A percentile compares a stretch with the other conserved stretches of the same genome.
Conservation (phyloP, 768 basidiomycete genomes). For the Lactarius hatsudake region DNA sequence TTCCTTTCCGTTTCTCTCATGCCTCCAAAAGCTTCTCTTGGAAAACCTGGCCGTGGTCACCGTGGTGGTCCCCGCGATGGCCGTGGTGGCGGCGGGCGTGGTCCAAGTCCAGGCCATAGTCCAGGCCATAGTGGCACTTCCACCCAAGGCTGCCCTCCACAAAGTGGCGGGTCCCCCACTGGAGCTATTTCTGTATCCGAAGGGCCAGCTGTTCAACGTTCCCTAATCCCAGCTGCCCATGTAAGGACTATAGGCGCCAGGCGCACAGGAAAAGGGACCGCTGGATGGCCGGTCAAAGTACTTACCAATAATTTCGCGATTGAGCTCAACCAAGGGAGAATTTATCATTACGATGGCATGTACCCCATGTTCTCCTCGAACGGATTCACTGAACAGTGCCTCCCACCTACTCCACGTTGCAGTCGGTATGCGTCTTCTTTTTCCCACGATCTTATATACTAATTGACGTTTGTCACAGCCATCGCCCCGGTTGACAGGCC, state of each 20-base stretch:
- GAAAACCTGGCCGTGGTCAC: background rate
- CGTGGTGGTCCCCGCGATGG: background rate
- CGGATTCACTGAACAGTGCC: background rate
- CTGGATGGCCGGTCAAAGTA: slow-evolving; percentile 46
- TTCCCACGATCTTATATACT: background rate
- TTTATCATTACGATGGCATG: slow-evolving; percentile 80
- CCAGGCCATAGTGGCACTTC: background rate
- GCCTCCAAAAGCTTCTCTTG: slow-evolving; percentile 23
- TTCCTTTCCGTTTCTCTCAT: slow-evolving; percentile 1
- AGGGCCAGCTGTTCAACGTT: background rate
- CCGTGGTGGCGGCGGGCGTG: background rate
- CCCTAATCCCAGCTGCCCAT: slow-evolving; percentile 39
- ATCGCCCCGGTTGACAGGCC: slow-evolving; percentile 64
- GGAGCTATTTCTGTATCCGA: slow-evolving; percentile 29
- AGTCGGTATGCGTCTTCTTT: slow-evolving; percentile 43
- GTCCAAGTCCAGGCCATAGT: background rate
- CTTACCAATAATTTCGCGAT: slow-evolving; percentile 63
- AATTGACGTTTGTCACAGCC: slow-evolving; percentile 37
- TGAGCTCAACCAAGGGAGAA: slow-evolving; percentile 57
- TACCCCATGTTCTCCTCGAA: slow-evolving; percentile 16
- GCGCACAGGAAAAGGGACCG: slow-evolving; percentile 59
- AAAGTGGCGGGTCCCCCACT: slow-evolving; percentile 31
- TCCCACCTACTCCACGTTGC: slow-evolving; percentile 1
- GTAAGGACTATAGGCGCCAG: slow-evolving; percentile 62
- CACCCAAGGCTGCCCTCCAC: slow-evolving; percentile 33